Conservation (phyloP, 2,329 filamentous ascomycete genomes). For the Didymella glomerata region DNA sequence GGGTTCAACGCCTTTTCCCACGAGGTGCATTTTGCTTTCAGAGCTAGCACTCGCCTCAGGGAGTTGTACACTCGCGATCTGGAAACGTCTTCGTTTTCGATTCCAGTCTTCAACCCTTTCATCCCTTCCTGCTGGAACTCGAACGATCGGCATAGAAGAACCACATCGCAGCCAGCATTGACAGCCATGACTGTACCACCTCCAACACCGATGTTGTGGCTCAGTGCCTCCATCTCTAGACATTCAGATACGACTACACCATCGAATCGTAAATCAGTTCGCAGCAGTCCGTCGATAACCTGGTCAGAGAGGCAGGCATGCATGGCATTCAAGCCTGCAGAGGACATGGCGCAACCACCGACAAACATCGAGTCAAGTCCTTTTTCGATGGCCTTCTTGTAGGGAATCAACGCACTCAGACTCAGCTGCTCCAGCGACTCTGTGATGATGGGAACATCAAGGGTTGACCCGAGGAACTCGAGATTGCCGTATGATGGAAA, state of each 20-base stretch:
- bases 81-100: conserved; percentile 89
- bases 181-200: conserved; percentile 98
- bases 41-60: conserved; percentile 75
- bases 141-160: conserved; percentile 87
- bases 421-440: conserved; percentile 93
- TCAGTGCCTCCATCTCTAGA: conserved; percentile 94
- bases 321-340: conserved; percentile 90
- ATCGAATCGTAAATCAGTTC: conserved; percentile 87
- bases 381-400: conserved; percentile 85
- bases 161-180: conserved; percentile 91
- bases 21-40: conserved; percentile 86
- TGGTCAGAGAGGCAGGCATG: conserved; percentile 93
- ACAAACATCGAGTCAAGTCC: conserved; percentile 96
- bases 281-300: conserved; percentile 86
- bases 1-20: conserved; percentile 94
- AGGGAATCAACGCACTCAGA: conserved; percentile 89
- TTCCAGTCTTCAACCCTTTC: conserved; percentile 83
- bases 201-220: conserved; percentile 95
- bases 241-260: conserved; percentile 96
- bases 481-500: conserved; percentile 96
- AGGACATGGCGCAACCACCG: conserved; percentile 91
- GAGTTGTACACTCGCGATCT: conserved; percentile 82
- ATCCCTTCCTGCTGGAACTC: conserved; percentile 91
- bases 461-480: conserved; percentile 87
- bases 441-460: conserved; percentile 94